Conservation (phyloP, 2,329 filamentous ascomycete genomes). For the Sporothrix brasiliensis region DNA sequence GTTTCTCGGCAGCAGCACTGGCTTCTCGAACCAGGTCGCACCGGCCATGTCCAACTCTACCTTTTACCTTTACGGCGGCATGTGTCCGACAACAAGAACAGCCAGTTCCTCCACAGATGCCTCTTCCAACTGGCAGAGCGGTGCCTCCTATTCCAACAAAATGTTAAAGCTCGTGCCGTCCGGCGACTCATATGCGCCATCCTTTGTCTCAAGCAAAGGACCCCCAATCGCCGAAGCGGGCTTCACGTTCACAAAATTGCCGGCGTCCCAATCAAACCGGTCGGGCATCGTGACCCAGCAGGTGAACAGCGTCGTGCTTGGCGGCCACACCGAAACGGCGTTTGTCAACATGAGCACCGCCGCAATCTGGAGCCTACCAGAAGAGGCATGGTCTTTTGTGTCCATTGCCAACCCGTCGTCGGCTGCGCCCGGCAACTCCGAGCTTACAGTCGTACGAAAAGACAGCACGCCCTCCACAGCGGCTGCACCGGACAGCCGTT, state of each 20-base stretch:
- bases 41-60: constrained; percentile 57
- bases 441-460: constrained; percentile 52
- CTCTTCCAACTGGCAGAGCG: constrained; percentile 61
- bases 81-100: constrained; percentile 65
- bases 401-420: constrained; percentile 53
- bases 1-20: constrained; percentile 60
- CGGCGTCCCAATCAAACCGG: constrained; percentile 69
- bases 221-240: constrained; percentile 80
- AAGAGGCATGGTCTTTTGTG: constrained; percentile 84
- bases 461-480: neutral
- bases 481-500: constrained; percentile 63
- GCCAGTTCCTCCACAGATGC: constrained; percentile 37
- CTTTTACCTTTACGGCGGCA: constrained; percentile 82
- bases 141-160: constrained; percentile 75
- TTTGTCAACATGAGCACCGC: constrained; percentile 95
- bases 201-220: constrained; percentile 54
- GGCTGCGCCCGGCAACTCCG: constrained; percentile 49
- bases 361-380: constrained; percentile 82
- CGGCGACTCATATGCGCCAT: constrained; percentile 44
- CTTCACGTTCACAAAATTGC: constrained; percentile 76
- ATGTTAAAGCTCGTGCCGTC: constrained; percentile 70
- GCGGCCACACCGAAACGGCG: constrained; percentile 78
- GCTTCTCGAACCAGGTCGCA: constrained; percentile 66
- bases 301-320: constrained; percentile 77
- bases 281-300: constrained; percentile 67